Base-by-base conservation (phyloP, 2,329 filamentous ascomycete genomes). In the Fusarium gaditjirri region DNA sequence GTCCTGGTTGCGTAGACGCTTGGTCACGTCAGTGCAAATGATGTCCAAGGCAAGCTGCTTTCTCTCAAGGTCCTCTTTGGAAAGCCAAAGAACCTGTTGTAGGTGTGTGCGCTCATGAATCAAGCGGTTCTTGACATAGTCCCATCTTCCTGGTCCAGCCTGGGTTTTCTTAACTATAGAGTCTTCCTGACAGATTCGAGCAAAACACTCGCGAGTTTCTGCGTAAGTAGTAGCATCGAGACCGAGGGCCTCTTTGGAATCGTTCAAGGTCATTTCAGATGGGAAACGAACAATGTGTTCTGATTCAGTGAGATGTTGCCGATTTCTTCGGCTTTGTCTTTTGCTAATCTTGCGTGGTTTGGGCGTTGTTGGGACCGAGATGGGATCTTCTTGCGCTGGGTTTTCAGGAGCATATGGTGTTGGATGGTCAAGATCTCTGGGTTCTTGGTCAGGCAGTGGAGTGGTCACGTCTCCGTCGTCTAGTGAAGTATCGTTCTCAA, bases 21-120 rank as follows among this genome's bases (percentile, higher is more conserved):
- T 96, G 2, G 93, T 95, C 35, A 95, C 92, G 81, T 95, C 93
- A 33, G 89, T 92, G 77, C 92, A 94, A 29, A 97, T 91, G 49
- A 94, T 88, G 78, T 97, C 93, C 9, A 97, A 83, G 1, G 93
- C 92, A 49, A 94, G 84, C 41, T 86, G 86, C 78, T 91, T 93
- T 44, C 86, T 84, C 46, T 92, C 90, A 21, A 88, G 80, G 27
- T 90, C 84, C 6, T 87, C 86, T 31, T 88, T 86, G 46, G 89
- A 86, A 11, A 85, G 52, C 82, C 87, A 89, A 76, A 94, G 89
- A 31, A 90, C 84, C 6, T 83, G 81, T 67, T 90, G 87, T 21
- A 97, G 83, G 73, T 93, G 90, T 19, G 86, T 82, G 31, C 88
- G 90, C 74, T 91, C 88, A 29, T 87, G 85, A 25, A 95, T 86